Conservation (phyloP, 495 filamentous ascomycete genomes). For the Hyaloscypha hepaticicola region DNA sequence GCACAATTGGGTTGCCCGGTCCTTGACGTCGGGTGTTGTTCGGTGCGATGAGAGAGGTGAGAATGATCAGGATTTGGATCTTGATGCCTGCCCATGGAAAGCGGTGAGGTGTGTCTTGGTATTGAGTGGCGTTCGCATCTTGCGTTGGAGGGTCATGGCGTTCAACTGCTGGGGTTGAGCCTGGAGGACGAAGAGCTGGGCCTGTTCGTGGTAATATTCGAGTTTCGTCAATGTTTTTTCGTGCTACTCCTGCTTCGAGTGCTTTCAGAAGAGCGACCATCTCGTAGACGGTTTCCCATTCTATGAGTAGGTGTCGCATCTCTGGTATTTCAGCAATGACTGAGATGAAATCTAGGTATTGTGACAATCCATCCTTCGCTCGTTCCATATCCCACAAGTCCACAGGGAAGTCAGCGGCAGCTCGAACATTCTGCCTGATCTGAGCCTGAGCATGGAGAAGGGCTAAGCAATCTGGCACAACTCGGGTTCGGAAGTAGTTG, state of each 20-base stretch:
- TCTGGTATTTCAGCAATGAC: constrained; percentile 72
- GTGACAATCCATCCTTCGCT: constrained; percentile 77
- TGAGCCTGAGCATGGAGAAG: constrained; percentile 91
- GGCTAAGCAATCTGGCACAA: constrained; percentile 89
- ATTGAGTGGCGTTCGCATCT: constrained; percentile 38
- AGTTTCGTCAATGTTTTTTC: constrained; percentile 53
- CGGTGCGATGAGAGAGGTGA: constrained; percentile 72
- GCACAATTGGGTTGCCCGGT: constrained; percentile 65
- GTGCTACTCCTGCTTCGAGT: constrained; percentile 79
- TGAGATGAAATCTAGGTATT: constrained; percentile 92
- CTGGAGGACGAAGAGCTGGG: constrained; percentile 14
- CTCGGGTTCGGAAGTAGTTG: constrained; percentile 84
- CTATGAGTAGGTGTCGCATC: constrained; percentile 65
- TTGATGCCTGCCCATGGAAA: constrained; percentile 95
- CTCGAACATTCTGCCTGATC: constrained; percentile 64
- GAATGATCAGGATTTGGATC: constrained; percentile 83
- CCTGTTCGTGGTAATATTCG: constrained; percentile 37
- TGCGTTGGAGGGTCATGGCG: constrained; percentile 43
- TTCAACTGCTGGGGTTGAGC: constrained; percentile 33
- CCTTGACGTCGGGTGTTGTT: constrained; percentile 36
- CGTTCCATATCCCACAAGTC: constrained; percentile 97
- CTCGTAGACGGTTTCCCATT: constrained; percentile 86
- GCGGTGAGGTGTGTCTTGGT: constrained; percentile 73
- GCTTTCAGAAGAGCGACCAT: constrained; percentile 81
- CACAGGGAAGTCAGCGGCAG: constrained; percentile 76